phyloP scores from a whole-genome alignment of 2,329 filamentous ascomycete genomes.

The Diplodia scrobiculata region DNA sequence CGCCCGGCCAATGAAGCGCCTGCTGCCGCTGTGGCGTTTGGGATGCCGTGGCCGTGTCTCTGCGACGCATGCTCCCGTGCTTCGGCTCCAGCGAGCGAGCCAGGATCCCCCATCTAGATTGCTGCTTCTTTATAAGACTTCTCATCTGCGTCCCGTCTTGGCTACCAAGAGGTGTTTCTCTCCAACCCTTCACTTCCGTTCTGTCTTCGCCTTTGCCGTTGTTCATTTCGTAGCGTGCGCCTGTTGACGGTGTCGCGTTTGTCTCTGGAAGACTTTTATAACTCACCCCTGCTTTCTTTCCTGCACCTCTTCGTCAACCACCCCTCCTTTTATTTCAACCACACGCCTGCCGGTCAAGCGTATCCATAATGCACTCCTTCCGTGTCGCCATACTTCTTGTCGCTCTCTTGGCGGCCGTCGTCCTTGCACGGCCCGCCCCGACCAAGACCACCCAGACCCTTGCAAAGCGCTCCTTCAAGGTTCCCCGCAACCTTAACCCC shows the following conservation, averaged over 20 bases:
- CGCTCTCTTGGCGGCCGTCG: slow-evolving; percentile 53
- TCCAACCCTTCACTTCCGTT: slow-evolving; percentile 12
- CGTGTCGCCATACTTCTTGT: slow-evolving; percentile 48
- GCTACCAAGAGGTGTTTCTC: slow-evolving; percentile 27
- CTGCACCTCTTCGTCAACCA: not conserved
- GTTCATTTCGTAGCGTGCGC: slow-evolving; percentile 18
- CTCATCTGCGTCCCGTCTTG: slow-evolving; percentile 14
- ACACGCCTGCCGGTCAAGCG: slow-evolving; percentile 28
- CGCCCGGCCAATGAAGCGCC: slow-evolving; percentile 18
- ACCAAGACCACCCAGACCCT: slow-evolving; percentile 38
- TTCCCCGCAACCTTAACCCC: slow-evolving; percentile 60
- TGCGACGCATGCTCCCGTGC: slow-evolving; percentile 2
- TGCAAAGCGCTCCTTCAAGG: slow-evolving; percentile 62
- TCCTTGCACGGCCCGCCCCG: slow-evolving; percentile 51
- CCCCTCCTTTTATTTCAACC: not conserved
- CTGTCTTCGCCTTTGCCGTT: slow-evolving; percentile 3
- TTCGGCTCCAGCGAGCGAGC: slow-evolving; percentile 3
- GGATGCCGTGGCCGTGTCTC: not conserved
- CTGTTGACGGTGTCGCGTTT: slow-evolving; percentile 7
- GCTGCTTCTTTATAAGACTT: slow-evolving; percentile 9
- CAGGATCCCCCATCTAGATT: not conserved
- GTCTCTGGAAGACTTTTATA: slow-evolving; percentile 26
- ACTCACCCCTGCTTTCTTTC: not conserved
- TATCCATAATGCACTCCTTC: slow-evolving; percentile 40
- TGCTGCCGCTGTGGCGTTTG: slow-evolving; percentile 7